phyloP scores from a whole-genome alignment of 768 basidiomycete species.

The Pulveroboletus sp. region DNA sequence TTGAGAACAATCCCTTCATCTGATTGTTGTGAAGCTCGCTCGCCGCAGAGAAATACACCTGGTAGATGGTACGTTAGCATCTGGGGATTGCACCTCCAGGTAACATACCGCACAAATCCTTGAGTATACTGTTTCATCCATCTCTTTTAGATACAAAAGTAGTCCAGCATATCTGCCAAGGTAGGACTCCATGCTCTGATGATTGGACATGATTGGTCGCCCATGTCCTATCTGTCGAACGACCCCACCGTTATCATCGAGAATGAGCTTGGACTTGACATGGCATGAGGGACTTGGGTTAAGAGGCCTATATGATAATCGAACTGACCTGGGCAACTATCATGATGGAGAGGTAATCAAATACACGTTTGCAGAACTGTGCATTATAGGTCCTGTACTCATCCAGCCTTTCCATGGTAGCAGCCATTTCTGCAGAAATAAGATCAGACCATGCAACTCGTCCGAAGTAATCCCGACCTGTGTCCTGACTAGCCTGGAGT shows the following conservation, averaged over 20 bases:
- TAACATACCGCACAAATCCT: constrained; percentile 81
- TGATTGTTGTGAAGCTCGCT: constrained; percentile 81
- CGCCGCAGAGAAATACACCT: constrained; percentile 89
- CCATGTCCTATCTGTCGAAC: constrained; percentile 39
- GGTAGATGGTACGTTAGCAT: constrained; percentile 5
- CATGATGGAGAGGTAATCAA: constrained; percentile 89
- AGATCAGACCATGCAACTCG: constrained; percentile 4
- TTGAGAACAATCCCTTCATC: constrained; percentile 65
- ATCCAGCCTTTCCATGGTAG: constrained; percentile 86
- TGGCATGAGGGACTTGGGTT: constrained; percentile 4
- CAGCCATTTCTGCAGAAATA: constrained; percentile 75
- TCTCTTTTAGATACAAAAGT: constrained; percentile 91
- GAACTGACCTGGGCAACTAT: constrained; percentile 79
- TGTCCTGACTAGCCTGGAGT: constrained; percentile 82
- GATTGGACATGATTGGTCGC: constrained; percentile 50
- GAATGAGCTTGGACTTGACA: constrained; percentile 59
- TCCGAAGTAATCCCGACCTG: constrained; percentile 44
- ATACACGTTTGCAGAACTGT: constrained; percentile 90
- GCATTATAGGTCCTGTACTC: constrained; percentile 87
- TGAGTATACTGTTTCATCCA: constrained; percentile 86
- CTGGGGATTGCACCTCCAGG: neutral
- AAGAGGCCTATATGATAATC: neutral
- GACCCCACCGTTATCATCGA: constrained; percentile 60
- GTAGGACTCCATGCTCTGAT: constrained; percentile 73
- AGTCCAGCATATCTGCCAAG: constrained; percentile 86